Conservation (phyloP, 208 protist genomes). For the Strigomonas galati region DNA sequence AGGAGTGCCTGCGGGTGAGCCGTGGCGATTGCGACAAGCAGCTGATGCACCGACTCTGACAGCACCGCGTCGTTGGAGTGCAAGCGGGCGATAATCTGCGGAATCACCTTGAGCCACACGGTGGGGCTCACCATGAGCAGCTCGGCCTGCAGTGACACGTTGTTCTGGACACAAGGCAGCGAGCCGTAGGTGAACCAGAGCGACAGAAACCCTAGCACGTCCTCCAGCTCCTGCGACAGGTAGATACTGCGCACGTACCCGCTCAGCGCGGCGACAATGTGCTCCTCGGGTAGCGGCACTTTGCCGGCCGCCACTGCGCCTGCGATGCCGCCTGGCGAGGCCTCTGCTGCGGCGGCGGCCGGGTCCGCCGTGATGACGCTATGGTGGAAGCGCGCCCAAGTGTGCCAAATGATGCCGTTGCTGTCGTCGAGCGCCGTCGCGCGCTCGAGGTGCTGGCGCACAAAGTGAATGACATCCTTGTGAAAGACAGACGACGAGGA, state of each 20-base stretch:
- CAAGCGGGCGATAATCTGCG: constrained; percentile 99
- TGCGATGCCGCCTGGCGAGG: not conserved
- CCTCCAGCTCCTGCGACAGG: constrained; percentile 91
- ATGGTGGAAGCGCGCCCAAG: constrained; percentile 97
- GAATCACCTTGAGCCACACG: constrained; percentile 99
- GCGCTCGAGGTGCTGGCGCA: constrained; percentile 60
- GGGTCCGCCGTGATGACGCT: constrained; percentile 37
- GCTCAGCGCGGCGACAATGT: constrained; percentile 88
- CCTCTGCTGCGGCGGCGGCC: constrained; percentile 3
- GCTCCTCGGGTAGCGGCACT: constrained; percentile 23
- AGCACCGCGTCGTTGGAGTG: constrained; percentile 89
- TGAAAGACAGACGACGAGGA: constrained; percentile 16
- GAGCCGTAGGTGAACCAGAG: constrained; percentile 96
- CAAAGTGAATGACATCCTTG: constrained; percentile 20
- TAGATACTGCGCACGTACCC: constrained; percentile 95
- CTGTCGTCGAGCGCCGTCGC: constrained; percentile 83
- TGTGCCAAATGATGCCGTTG: constrained; percentile 98
- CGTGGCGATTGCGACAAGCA: constrained; percentile 94
- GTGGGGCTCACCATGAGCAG: constrained; percentile 94
- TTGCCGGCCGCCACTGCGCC: not conserved
- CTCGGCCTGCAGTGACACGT: constrained; percentile 67
- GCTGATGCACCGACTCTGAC: constrained; percentile 88
- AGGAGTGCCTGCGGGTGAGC: constrained; percentile 98
- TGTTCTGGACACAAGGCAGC: constrained; percentile 49
- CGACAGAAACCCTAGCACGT: constrained; percentile 98